Base-by-base conservation (phyloP, 805 yeast species). In the Wickerhamiella australiensis region DNA sequence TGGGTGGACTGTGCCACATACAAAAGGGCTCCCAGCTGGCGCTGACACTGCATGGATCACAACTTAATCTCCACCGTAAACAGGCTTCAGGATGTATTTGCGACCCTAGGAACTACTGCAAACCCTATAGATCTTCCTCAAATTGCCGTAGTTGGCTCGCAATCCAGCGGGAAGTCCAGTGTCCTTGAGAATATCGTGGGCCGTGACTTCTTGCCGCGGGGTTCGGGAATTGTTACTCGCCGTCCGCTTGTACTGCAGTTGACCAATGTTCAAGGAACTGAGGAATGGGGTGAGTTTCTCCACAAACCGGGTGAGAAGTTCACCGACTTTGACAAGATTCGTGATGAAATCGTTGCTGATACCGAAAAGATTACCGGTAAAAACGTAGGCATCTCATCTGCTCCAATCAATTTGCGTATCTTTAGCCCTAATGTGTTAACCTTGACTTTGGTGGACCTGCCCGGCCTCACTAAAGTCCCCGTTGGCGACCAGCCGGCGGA, bases 401-500 rank as follows among this genome's bases (percentile, higher is more conserved):
- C 79, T 15, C 98, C 98, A 42, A 92, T 92, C 64, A 90, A 92
- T 67, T 74, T 92, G 63, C 80, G 95, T 65, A 82, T 92, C 53
- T 88, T 76, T 67, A 86, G 96, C 22, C 97, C 98, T 20, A 87
- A 86, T 59, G 97, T 90, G 42, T 73, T 90, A 56, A 88, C 96
- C 17, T 76, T 90, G 64, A 92, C 98, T 6, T 75, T 92, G 59
- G 96, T 92, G 37, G 98, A 92, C 69, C 75, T 92, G 61, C 98
- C 98, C 8, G 98, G 98, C 53, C 76, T 92, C 61, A 92, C 98
- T 37, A 92, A 92, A 65, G 98, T 92, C 35, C 98, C 98, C 3
- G 96, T 92, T 50, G 98, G 98, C 46, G 98, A 92, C 68, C 98
- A 92, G 68, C 98, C 98, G 50, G 82, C 84, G 60, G 98, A 92